Evolutionary conservation across 164 flowering plant genomes (phyloP).

Genomic region (Sedum album): DNA sequence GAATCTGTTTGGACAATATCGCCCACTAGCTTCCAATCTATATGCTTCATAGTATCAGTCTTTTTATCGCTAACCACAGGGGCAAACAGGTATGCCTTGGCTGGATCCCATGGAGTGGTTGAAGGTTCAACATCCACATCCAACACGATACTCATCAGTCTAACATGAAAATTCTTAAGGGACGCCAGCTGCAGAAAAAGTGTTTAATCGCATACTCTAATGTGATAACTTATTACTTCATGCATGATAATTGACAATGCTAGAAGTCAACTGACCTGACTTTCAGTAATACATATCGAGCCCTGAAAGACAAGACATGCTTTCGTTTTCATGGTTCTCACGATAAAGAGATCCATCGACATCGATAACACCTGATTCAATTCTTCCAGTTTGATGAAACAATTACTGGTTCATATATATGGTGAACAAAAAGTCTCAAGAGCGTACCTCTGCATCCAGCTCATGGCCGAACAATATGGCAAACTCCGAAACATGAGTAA

Average conservation of each 20-base stretch:
- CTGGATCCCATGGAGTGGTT: constrained; percentile 96
- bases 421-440: neutral
- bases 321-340: constrained; percentile 84
- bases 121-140: constrained; percentile 99
- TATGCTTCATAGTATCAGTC: constrained; percentile 45
- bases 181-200: constrained; percentile 54
- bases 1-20: constrained; percentile 47
- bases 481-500: constrained; percentile 86
- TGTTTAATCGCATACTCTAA: constrained; percentile 11
- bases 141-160: constrained; percentile 95
- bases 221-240: neutral
- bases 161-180: constrained; percentile 92
- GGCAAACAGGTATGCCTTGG: constrained; percentile 93
- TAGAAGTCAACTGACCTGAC: constrained; percentile 40
- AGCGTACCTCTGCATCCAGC: constrained; percentile 96
- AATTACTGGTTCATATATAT: neutral
- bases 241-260: neutral
- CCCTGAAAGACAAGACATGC: constrained; percentile 77
- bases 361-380: constrained; percentile 81
- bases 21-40: constrained; percentile 73
- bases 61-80: constrained; percentile 48
- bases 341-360: constrained; percentile 97
- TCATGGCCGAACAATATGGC: constrained; percentile 85
- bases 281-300: constrained; percentile 47
- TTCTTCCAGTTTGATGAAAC: constrained; percentile 11